Conservation (phyloP, 306 rosid genomes). For the Cicer chorassanicum region DNA sequence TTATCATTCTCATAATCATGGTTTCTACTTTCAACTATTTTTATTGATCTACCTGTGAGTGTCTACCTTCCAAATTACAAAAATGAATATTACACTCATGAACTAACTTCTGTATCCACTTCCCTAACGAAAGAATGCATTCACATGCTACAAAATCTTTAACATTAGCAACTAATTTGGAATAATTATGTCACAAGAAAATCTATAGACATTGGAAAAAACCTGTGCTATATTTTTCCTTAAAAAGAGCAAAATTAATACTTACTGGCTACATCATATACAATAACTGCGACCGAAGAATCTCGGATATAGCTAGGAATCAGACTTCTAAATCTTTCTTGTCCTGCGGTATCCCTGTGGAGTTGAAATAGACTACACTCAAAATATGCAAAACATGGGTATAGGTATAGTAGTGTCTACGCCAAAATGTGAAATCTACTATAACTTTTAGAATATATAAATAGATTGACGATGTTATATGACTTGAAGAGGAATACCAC, state of each 20-base stretch:
- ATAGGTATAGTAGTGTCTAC: neutral
- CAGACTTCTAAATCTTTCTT: constrained; percentile 97
- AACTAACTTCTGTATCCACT: neutral
- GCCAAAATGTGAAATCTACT: constrained; percentile 1
- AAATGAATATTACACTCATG: neutral
- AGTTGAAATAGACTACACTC: constrained; percentile 28
- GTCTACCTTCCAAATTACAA: neutral
- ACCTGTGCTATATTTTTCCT: neutral
- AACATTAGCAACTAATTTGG: constrained; percentile 4
- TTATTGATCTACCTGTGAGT: neutral
- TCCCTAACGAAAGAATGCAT: neutral
- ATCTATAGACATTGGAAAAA: neutral
- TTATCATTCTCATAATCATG: neutral
- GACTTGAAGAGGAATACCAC: constrained; percentile 42
- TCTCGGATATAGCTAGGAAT: constrained; percentile 98
- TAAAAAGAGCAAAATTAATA: constrained; percentile 37
- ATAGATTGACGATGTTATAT: neutral
- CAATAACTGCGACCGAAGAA: constrained; percentile 93
- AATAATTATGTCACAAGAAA: constrained; percentile 17
- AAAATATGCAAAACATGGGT: constrained; percentile 21
- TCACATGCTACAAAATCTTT: neutral
- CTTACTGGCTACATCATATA: constrained; percentile 91
- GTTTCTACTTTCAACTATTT: constrained; percentile 1
- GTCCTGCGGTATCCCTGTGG: constrained; percentile 98
- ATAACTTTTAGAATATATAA: constrained; percentile 2